These are phyloP conservation scores for Aspergillus sclerotiicarbonarius DNA, from an alignment of 495 filamentous ascomycete genomes.

Conservation along the genomic window DNA sequence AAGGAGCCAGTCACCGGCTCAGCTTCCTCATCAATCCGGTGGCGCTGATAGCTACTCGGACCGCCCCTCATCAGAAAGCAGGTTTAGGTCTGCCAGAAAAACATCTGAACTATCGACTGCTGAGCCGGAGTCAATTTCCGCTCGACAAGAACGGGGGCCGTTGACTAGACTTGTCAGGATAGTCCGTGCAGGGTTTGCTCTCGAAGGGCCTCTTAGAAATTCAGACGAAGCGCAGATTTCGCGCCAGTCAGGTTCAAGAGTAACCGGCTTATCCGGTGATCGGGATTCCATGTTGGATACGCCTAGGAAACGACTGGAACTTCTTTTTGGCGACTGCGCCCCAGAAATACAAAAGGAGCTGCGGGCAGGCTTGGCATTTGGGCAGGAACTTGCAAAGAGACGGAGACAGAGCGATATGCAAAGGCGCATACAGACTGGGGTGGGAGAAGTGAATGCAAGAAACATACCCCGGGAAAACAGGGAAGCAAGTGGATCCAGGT, in stretches of 20 bases:
- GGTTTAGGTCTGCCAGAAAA: neutral
- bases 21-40: neutral
- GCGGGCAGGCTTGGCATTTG: conserved; percentile 46
- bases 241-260: neutral
- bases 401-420: conserved; percentile 19
- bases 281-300: conserved; percentile 14
- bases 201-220: conserved; percentile 45
- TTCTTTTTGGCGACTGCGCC: conserved; percentile 46
- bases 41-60: neutral
- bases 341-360: conserved; percentile 43
- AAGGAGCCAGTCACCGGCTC: neutral
- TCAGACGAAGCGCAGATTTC: conserved; percentile 17
- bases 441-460: conserved; percentile 8
- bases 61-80: neutral
- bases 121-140: neutral
- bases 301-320: conserved; percentile 36
- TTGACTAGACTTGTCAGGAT: conserved; percentile 38
- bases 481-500: conserved; percentile 8
- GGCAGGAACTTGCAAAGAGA: conserved; percentile 47
- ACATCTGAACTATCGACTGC: neutral
- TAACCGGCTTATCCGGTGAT: conserved; percentile 3
- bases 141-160: conserved; percentile 10
- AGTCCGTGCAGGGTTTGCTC: conserved; percentile 46
- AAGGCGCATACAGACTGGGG: neutral
- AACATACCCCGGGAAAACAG: neutral